Evolutionary conservation across 1,139 yeast species (phyloP).

Genomic region (Geotrichum australiense): DNA sequence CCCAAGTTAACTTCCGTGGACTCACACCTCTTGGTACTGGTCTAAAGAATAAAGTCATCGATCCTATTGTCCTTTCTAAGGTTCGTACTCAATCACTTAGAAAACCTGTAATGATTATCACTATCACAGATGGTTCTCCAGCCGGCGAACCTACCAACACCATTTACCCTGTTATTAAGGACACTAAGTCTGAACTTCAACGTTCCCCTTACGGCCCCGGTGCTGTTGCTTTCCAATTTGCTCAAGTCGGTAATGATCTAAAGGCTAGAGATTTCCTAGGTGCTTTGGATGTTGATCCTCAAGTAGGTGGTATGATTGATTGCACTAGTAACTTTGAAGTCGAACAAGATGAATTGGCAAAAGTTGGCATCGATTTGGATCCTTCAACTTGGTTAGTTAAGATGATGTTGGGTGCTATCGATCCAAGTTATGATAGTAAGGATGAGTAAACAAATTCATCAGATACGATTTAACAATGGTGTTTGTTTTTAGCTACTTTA

Average conservation of each 20-base stretch:
- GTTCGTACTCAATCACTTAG: conserved; percentile 25
- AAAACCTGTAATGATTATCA: conserved; percentile 32
- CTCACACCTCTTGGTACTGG: conserved; percentile 33
- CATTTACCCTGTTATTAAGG: conserved; percentile 27
- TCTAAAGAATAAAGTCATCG: conserved; percentile 28
- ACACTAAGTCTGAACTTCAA: conserved; percentile 26
- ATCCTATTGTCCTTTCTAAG: conserved; percentile 30
- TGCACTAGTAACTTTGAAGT: conserved; percentile 33
- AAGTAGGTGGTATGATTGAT: conserved; percentile 33
- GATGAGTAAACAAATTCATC: conserved; percentile 25
- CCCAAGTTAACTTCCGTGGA: conserved; percentile 29
- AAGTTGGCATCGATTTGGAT: conserved; percentile 30
- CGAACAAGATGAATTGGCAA: conserved; percentile 34
- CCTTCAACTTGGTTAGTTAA: conserved; percentile 33
- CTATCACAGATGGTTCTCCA: conserved; percentile 34
- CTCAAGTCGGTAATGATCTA: conserved; percentile 33
- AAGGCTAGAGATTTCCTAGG: conserved; percentile 33
- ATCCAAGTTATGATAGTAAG: conserved; percentile 29
- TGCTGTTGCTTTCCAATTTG: conserved; percentile 33
- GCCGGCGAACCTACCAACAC: conserved; percentile 31
- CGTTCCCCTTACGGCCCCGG: conserved; percentile 30
- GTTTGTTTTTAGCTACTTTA: no score
- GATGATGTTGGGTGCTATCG: conserved; percentile 31
- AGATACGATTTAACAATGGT: no score
- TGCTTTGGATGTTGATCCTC: conserved; percentile 28